A percentile compares a stretch with the other conserved stretches of the same genome.
Evolutionary conservation across 768 basidiomycete species (phyloP).

Genomic region (Podaxis sp.): DNA sequence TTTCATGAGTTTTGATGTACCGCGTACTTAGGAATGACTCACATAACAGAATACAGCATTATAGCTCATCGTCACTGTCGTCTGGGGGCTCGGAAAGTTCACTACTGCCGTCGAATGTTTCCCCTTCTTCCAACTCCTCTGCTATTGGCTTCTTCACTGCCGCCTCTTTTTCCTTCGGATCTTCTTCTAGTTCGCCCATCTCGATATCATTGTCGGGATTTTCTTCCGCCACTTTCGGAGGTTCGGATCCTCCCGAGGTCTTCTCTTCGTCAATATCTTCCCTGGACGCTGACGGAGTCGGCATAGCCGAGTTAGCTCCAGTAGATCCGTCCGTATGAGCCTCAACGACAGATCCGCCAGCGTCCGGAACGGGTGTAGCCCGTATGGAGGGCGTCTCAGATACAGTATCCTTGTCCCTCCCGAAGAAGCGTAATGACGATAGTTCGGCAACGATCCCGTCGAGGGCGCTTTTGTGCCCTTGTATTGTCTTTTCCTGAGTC

Average conservation of each 20-base stretch:
- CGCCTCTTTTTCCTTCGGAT: conserved; percentile 43
- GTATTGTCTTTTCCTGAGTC: conserved; percentile 62
- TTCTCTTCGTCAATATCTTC: conserved; percentile 25
- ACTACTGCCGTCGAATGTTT: conserved; percentile 80
- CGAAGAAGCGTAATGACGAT: conserved; percentile 58
- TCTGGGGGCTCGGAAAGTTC: conserved; percentile 77
- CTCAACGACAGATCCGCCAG: conserved; percentile 15
- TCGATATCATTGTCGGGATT: conserved; percentile 68
- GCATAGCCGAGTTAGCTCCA: conserved; percentile 11
- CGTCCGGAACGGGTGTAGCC: conserved; percentile 41
- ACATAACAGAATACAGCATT: conserved; percentile 16
- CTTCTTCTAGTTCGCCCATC: conserved; percentile 89
- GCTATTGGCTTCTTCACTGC: conserved; percentile 47
- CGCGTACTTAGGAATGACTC: conserved; percentile 19
- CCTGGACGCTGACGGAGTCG: conserved; percentile 16
- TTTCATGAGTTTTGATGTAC: conserved; percentile 68
- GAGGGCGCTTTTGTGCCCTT: conserved; percentile 65
- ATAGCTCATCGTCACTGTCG: conserved; percentile 27
- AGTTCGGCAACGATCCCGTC: conserved; percentile 65
- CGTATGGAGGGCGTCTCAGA: conserved; percentile 43
- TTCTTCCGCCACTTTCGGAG: conserved; percentile 18
- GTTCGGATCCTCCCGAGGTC: conserved; percentile 19
- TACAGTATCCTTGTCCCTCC: conserved; percentile 59
- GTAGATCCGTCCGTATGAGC: conserved; percentile 6
- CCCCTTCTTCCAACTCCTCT: conserved; percentile 81